Evolutionary conservation across 345 rosid genomes (phyloP).

Genomic region (Stellera chamaejasme): DNA sequence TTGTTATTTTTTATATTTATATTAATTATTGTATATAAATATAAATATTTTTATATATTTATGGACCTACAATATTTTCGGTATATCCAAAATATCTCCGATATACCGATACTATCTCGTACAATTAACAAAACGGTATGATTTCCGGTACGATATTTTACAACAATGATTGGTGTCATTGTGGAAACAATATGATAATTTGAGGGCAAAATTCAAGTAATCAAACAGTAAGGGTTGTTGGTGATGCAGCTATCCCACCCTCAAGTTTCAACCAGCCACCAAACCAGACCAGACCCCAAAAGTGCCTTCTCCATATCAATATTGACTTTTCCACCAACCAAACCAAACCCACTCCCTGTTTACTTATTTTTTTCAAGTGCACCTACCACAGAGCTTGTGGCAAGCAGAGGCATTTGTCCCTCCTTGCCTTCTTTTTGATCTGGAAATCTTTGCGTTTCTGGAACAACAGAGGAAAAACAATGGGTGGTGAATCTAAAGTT

Average conservation of each 20-base stretch:
- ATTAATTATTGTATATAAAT: no score
- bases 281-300: background rate
- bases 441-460: background rate
- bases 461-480: conserved; percentile 13
- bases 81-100: no score
- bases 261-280: background rate
- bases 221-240: conserved; percentile 8
- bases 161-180: no score
- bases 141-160: no score
- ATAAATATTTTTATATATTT: no score
- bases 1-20: no score
- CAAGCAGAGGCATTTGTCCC: background rate
- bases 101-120: no score
- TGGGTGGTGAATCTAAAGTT: conserved; percentile 54
- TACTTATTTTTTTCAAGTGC: background rate
- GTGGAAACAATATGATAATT: no score
- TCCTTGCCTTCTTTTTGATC: conserved; percentile 1
- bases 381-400: background rate
- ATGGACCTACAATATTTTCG: no score
- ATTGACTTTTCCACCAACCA: conserved; percentile 2
- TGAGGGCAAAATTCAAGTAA: no score
- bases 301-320: background rate
- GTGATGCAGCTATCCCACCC: conserved; percentile 3
- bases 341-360: background rate
- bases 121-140: no score